Conservation (phyloP, 2,329 filamentous ascomycete species). For the Stemphylium vesicarium region DNA sequence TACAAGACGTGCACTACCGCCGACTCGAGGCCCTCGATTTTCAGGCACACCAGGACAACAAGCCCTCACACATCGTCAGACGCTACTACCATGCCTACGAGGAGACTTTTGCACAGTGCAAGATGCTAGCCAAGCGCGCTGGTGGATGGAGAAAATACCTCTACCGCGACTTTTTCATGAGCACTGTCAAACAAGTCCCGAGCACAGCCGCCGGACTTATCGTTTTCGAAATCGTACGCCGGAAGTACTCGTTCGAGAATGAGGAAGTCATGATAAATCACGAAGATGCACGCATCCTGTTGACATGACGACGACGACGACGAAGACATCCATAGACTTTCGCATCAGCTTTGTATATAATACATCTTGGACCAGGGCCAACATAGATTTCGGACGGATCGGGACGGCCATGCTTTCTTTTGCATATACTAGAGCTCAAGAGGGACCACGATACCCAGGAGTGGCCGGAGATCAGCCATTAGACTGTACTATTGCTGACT, state of each 20-base stretch:
- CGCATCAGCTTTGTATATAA: not conserved
- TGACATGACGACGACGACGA: constrained; percentile 47
- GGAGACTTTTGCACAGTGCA: constrained; percentile 69
- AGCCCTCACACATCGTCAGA: constrained; percentile 52
- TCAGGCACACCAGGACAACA: constrained; percentile 51
- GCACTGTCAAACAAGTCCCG: constrained; percentile 74
- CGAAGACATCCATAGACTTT: not conserved
- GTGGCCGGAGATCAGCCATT: no score
- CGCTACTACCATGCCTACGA: constrained; percentile 75
- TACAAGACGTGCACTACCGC: constrained; percentile 76
- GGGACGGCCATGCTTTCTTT: no score
- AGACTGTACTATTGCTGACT: no score
- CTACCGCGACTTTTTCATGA: constrained; percentile 75
- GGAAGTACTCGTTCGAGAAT: constrained; percentile 73
- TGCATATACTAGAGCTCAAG: no score
- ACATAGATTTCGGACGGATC: no score
- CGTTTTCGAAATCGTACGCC: constrained; percentile 76
- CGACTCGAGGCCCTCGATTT: constrained; percentile 75
- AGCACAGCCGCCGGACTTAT: constrained; percentile 79
- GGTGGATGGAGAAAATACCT: constrained; percentile 67
- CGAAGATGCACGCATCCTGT: constrained; percentile 74
- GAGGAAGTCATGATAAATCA: constrained; percentile 57
- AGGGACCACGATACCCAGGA: no score
- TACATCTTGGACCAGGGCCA: not conserved
- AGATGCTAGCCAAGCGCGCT: constrained; percentile 63